phyloP scores from a whole-genome alignment of 352 stramenopile genomes.

The Thraustochytrium striatum region DNA sequence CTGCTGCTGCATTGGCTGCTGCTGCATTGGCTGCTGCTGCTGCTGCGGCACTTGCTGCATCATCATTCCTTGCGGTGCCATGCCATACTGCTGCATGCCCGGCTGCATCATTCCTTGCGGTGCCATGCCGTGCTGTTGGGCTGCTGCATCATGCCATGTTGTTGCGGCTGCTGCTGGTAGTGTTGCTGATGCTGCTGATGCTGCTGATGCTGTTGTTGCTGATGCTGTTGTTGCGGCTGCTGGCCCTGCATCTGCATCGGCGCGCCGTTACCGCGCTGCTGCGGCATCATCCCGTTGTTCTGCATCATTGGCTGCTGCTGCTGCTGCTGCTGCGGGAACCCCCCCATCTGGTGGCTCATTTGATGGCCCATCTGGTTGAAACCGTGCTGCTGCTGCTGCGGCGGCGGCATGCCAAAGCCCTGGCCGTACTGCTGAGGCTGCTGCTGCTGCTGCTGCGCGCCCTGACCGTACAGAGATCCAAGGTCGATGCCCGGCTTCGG shows the following conservation, averaged over 20 bases:
- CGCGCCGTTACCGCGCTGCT: background rate
- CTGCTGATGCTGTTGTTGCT: constrained; percentile 18
- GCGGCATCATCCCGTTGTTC: background rate
- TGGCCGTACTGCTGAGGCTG: constrained; percentile 7
- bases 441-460: constrained; percentile 7
- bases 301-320: background rate
- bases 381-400: background rate
- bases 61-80: background rate
- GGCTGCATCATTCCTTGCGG: background rate
- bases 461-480: constrained; percentile 23
- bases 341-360: no score
- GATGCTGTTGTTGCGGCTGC: constrained; percentile 4
- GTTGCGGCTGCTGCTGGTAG: background rate
- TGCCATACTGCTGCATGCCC: background rate
- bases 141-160: background rate
- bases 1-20: constrained; percentile 19
- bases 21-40: background rate
- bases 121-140: background rate
- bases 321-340: background rate
- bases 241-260: background rate
- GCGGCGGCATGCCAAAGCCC: no score
- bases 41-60: background rate
- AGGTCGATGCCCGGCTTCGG: constrained; percentile 23
- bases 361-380: background rate
- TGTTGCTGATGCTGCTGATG: background rate